phyloP scores from a whole-genome alignment of 257 asterid genomes.

The Nicotiana paniculata region DNA sequence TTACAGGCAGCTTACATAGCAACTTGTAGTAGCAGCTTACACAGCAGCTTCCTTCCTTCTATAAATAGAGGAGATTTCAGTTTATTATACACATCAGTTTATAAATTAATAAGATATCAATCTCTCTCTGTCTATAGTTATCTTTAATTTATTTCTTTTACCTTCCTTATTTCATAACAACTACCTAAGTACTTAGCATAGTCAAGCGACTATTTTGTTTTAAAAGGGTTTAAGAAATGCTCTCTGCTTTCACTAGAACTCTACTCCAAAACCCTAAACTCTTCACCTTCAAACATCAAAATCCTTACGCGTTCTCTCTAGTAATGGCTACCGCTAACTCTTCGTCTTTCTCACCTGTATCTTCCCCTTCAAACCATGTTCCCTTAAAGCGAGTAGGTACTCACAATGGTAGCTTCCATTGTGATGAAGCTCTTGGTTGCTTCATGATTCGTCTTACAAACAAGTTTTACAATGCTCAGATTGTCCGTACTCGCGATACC shows the following conservation, averaged over 20 bases:
- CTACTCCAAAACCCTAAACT: constrained; percentile 7
- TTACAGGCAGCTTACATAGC: too few species aligned
- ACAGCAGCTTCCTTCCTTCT: too few species aligned
- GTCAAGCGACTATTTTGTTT: not conserved
- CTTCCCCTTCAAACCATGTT: constrained; percentile 4
- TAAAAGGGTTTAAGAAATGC: not conserved
- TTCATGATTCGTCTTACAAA: constrained; percentile 23
- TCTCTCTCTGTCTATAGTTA: too few species aligned
- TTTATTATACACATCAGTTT: too few species aligned
- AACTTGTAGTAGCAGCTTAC: too few species aligned
- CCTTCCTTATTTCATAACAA: too few species aligned
- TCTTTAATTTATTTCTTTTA: too few species aligned
- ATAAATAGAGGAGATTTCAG: too few species aligned
- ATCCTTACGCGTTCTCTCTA: not conserved
- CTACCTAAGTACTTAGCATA: not conserved
- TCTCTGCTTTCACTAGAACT: not conserved
- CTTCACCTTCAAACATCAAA: not conserved
- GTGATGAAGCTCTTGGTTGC: constrained; percentile 24
- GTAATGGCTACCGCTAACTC: not conserved
- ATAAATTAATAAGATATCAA: too few species aligned
- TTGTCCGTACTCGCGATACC: constrained; percentile 17
- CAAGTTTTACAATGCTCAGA: constrained; percentile 15
- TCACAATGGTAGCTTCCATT: constrained; percentile 25
- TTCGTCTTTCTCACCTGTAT: not conserved
- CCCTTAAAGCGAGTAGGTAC: constrained; percentile 15